Evolutionary conservation across 495 filamentous ascomycete species (phyloP).

Genomic region (Tuber microsphaerosporum): DNA sequence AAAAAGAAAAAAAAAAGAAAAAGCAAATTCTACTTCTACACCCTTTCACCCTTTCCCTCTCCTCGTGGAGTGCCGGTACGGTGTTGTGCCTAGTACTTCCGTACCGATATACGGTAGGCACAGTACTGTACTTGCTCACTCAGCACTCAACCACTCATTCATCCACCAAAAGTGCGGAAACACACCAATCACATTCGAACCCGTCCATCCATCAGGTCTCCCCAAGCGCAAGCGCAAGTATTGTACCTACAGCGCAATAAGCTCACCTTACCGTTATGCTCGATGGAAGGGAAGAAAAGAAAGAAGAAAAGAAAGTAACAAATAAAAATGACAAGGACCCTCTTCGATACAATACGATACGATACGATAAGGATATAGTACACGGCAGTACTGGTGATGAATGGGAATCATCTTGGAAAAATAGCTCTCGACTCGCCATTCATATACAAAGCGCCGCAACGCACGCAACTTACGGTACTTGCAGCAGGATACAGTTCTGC

Average conservation of each 20-base stretch:
- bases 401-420: neutral
- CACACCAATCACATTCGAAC: neutral
- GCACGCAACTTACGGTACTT: neutral
- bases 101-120: neutral
- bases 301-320: neutral
- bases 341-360: neutral
- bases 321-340: neutral
- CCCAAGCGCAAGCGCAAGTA: neutral
- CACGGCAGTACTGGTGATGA: neutral
- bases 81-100: too few species aligned
- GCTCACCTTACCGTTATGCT: neutral
- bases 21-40: too few species aligned
- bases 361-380: neutral
- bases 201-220: neutral
- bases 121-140: slow-evolving; percentile 27
- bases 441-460: neutral
- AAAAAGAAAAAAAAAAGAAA: too few species aligned
- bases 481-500: neutral
- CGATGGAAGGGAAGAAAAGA: neutral
- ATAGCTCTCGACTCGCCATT: neutral
- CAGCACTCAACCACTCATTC: neutral
- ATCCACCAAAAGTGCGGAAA: neutral
- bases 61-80: too few species aligned
- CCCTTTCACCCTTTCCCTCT: too few species aligned
- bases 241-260: neutral